Percentiles rank a stretch among this genome's conserved stretches.
Conservation (phyloP, 129 eudicot species). For the Artemisia tridentata region DNA sequence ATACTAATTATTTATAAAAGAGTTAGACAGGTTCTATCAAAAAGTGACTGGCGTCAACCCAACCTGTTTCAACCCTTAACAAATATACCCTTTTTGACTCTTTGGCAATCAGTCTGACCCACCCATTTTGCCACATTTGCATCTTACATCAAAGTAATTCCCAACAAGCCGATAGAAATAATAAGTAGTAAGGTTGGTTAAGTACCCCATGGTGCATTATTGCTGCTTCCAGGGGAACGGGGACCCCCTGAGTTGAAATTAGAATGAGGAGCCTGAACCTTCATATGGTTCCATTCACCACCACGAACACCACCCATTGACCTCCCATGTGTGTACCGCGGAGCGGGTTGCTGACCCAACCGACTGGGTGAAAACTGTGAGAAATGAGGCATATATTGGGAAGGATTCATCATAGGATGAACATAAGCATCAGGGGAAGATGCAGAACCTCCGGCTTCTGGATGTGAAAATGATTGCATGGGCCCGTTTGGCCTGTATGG, state of each 20-base stretch:
- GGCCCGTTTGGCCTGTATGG: slow-evolving; percentile 60
- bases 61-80: neutral
- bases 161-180: neutral
- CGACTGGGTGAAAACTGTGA: slow-evolving; percentile 75
- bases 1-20: neutral
- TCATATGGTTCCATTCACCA: slow-evolving; percentile 63
- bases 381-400: slow-evolving; percentile 53
- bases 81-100: neutral
- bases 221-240: slow-evolving; percentile 57
- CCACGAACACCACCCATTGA: slow-evolving; percentile 44
- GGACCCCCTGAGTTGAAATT: slow-evolving; percentile 62
- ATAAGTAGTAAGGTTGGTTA: neutral
- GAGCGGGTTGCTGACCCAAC: slow-evolving; percentile 73
- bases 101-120: neutral
- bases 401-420: slow-evolving; percentile 52
- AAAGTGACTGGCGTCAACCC: neutral
- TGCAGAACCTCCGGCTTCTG: slow-evolving; percentile 44
- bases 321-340: slow-evolving; percentile 56
- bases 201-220: slow-evolving; percentile 64
- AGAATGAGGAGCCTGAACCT: slow-evolving; percentile 49
- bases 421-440: slow-evolving; percentile 42
- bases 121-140: neutral
- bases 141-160: neutral
- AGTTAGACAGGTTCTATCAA: neutral
- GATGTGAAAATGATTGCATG: slow-evolving; percentile 57